phyloP scores from a whole-genome alignment of 1,284 basidiomycete genomes.

The Prillingera fragicola region DNA sequence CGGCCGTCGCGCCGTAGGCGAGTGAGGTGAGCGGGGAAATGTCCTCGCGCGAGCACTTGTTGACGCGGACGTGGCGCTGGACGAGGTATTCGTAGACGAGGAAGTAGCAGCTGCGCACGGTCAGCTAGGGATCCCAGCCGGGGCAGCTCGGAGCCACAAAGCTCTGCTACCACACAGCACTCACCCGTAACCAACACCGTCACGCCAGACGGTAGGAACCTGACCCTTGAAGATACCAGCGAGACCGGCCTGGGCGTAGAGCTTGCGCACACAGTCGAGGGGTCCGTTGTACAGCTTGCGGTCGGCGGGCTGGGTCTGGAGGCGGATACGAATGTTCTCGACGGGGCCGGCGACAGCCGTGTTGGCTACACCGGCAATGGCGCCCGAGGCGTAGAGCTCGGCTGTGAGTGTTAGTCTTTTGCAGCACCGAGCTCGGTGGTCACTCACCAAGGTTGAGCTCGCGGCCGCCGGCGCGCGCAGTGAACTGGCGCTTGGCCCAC shows the following conservation, averaged over 20 bases:
- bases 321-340: constrained; percentile 92
- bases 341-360: constrained; percentile 90
- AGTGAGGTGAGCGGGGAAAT: constrained; percentile 71
- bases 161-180: constrained; percentile 6
- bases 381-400: constrained; percentile 74
- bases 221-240: constrained; percentile 87
- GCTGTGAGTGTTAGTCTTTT: constrained; percentile 23
- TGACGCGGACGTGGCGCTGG: constrained; percentile 69
- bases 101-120: constrained; percentile 63
- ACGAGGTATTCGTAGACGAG: constrained; percentile 88
- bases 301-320: constrained; percentile 80
- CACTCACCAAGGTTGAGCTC: constrained; percentile 30
- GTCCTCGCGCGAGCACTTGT: constrained; percentile 66
- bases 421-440: not conserved
- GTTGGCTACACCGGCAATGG: constrained; percentile 82
- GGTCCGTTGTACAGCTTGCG: constrained; percentile 70
- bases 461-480: constrained; percentile 18
- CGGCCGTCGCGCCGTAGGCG: constrained; percentile 74
- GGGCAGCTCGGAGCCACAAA: too few species aligned
- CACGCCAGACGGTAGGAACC: constrained; percentile 79
- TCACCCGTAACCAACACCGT: constrained; percentile 72
- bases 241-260: constrained; percentile 63
- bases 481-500: constrained; percentile 77
- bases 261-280: constrained; percentile 76
- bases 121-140: not conserved